Base-by-base conservation (phyloP, 1,284 basidiomycete species). In the Gymnopus androsaceus region DNA sequence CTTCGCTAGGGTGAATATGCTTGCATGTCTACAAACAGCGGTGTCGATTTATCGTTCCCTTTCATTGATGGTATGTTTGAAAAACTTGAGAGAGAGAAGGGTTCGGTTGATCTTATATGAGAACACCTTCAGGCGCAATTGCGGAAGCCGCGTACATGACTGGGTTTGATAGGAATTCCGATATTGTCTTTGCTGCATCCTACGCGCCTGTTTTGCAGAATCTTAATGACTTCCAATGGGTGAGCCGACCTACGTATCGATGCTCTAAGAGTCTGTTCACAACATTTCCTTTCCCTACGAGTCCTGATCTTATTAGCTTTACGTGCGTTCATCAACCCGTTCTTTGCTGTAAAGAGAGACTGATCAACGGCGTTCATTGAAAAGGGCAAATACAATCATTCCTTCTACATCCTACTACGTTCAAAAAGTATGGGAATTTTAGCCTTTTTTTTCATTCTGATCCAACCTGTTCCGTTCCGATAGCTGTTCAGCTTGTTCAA, bases 131-230 rank as follows among this genome's bases (percentile, higher is more conserved):
- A 57, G 56, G 51, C 14, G 41, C 57, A n/a, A 45, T 58, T 9
- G 47, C 52, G 9, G 57, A 58, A 17, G 57, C 57, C 19, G 56
- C 56, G 11, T 58, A 58, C 28, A 51, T 59, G 58, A 51, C 49
- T 40, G 58, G 51, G 1, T 57, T 54, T 25, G 58, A 56, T 34
- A n/a, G 57, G 40, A 75, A 76, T 40, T 71, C 69, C 37, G 75
- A 75, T 56, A 75, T 75, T 54, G 70, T 81, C 7, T 88, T 88
- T 60, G 84, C 84, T 8, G 80, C 87, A 0, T 80, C 85, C 1
- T 90, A 88, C 69, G 84, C 86, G 0, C 87, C 86, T 45, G 6
- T 37, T 38, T 15, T 38, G 1, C 58, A 84, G 80, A 81, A 85
- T 61, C 73, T 84, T 21, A 77, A 74, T 38, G 67, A 71, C 45